Conservation (phyloP, 2,329 filamentous ascomycete species). For the Intubia oerlemansii region DNA sequence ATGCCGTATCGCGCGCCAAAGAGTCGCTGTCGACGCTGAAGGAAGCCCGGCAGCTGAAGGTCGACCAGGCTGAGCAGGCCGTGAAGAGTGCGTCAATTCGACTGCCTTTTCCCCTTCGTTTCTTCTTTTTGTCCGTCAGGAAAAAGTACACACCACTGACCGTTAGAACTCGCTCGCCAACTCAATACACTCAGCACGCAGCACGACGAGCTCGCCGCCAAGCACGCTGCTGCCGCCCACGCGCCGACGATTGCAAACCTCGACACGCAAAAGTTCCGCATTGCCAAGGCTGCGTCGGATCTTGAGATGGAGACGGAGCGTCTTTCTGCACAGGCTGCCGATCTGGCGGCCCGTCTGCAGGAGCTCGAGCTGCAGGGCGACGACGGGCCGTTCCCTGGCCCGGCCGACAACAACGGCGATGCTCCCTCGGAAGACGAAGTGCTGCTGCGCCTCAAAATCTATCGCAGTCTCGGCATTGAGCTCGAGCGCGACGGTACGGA, state of each 20-base stretch:
- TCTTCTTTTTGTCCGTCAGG: too few species aligned
- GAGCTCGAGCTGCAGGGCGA: conserved; percentile 76
- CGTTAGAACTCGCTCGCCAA: conserved; percentile 43
- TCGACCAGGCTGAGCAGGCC: conserved; percentile 44
- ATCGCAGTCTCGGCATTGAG: conserved; percentile 77
- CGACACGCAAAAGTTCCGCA: conserved; percentile 84
- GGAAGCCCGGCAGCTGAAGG: conserved; percentile 59
- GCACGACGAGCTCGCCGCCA: conserved; percentile 51
- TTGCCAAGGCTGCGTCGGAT: conserved; percentile 78
- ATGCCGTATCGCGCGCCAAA: conserved; percentile 61
- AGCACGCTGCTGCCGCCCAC: conserved; percentile 61
- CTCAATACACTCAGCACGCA: conserved; percentile 55
- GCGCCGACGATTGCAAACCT: conserved; percentile 67
- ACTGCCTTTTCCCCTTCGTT: too few species aligned
- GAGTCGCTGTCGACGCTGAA: conserved; percentile 70
- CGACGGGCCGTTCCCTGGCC: conserved; percentile 31
- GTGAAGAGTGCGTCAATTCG: conserved; percentile 36
- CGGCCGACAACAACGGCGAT: neutral
- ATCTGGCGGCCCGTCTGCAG: conserved; percentile 52
- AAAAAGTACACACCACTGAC: neutral
- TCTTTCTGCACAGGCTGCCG: conserved; percentile 55
- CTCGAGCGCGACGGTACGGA: conserved; percentile 49
- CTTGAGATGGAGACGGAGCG: conserved; percentile 89
- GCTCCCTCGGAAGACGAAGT: conserved; percentile 32
- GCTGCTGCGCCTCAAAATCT: conserved; percentile 66